Conservation (phyloP, 2,329 filamentous ascomycete species). For the Aspergillus brunneoviolaceus region DNA sequence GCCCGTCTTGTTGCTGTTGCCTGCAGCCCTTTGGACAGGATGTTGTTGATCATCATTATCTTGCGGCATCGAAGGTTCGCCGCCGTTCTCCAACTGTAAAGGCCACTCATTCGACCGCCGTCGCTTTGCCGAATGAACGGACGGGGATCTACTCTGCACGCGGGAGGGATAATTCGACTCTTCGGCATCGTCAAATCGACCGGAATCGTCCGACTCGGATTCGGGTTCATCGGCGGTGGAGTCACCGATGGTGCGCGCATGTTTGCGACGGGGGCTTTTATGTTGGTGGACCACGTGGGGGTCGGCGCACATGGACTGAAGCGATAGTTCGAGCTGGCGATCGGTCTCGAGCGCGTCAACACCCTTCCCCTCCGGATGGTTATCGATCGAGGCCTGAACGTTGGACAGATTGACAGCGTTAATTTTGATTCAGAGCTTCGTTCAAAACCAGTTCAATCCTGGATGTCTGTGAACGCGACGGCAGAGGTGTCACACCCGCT, state of each 20-base stretch:
- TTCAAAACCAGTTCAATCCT: not conserved
- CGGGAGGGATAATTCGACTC: constrained; percentile 20
- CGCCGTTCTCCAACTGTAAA: constrained; percentile 10
- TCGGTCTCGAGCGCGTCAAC: constrained; percentile 22
- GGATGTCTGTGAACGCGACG: not conserved
- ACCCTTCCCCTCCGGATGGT: constrained; percentile 8
- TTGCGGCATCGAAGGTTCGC: constrained; percentile 16
- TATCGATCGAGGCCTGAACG: constrained; percentile 14
- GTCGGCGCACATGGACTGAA: constrained; percentile 19
- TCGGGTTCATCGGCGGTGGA: constrained; percentile 16
- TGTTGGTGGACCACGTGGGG: constrained; percentile 11
- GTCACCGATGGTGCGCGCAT: constrained; percentile 25
- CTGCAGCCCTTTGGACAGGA: not conserved
- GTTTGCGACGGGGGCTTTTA: constrained; percentile 29
- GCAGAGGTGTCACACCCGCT: not conserved
- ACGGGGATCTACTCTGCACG: constrained; percentile 22
- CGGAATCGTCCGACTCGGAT: constrained; percentile 34
- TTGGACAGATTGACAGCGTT: not conserved
- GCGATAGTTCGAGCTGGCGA: constrained; percentile 24
- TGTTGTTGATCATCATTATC: not conserved
- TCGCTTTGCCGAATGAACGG: constrained; percentile 42
- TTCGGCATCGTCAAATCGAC: constrained; percentile 38
- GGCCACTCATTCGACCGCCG: constrained; percentile 49
- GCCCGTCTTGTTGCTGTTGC: constrained; percentile 11
- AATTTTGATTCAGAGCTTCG: not conserved